These are phyloP conservation scores for Gynostemma pentaphyllum DNA, from an alignment of 306 rosid genomes.

Conservation along the genomic window DNA sequence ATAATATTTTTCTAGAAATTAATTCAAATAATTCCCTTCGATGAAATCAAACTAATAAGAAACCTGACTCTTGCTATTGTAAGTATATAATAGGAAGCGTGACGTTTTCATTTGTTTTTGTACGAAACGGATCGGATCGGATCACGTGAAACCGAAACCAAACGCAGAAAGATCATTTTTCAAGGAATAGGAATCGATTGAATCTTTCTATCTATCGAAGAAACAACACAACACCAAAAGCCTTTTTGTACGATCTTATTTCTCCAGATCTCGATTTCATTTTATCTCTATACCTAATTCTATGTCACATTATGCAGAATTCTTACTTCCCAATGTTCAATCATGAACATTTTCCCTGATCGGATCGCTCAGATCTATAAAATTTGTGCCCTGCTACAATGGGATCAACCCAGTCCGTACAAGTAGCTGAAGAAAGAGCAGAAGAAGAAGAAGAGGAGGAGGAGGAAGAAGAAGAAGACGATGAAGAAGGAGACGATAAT, in stretches of 20 bases:
- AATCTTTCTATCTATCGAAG: too few relatives aligned
- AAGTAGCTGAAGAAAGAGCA: conserved; percentile 42
- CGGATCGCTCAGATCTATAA: conserved; percentile 11
- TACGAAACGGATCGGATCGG: too few relatives aligned
- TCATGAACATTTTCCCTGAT: not conserved
- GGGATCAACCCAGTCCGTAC: conserved; percentile 63
- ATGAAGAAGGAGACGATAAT: conserved; percentile 23
- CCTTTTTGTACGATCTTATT: too few relatives aligned
- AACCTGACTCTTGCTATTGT: too few relatives aligned
- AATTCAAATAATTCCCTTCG: too few relatives aligned
- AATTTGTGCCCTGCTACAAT: conserved; percentile 11
- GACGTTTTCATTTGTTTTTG: too few relatives aligned
- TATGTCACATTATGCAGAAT: conserved; percentile 2
- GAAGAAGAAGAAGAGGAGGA: conserved; percentile 36
- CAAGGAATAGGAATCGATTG: too few relatives aligned
- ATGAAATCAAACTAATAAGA: too few relatives aligned
- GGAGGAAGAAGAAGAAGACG: conserved; percentile 31
- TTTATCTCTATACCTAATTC: not conserved
- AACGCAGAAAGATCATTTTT: too few relatives aligned
- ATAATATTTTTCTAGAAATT: too few relatives aligned
- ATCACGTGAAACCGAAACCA: too few relatives aligned
- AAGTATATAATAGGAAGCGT: too few relatives aligned
- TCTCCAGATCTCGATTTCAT: not conserved
- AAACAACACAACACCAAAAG: not conserved
- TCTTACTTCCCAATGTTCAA: conserved; percentile 11